Evolutionary conservation across 2,329 filamentous ascomycete species (phyloP), one percentile per base, ranked within the genome.

Genomic region (Chrysoporthe deuterocubensis): DNA sequence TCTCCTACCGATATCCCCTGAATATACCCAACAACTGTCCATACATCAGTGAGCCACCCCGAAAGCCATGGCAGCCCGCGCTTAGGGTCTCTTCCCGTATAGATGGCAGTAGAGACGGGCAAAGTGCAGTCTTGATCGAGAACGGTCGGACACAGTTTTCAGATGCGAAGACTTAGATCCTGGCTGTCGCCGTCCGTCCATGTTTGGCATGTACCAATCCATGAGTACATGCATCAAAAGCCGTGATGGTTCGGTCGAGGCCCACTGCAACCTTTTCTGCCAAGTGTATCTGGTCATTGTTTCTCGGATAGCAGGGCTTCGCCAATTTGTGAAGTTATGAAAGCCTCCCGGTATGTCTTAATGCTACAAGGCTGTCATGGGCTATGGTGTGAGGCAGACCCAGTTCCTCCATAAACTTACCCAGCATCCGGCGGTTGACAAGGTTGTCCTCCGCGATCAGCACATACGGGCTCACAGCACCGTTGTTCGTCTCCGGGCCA

Each of bases 181-280:
- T 78, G 11, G 78, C 77, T 9, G 84, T 87, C 0, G 83, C 79
- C 26, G 76, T 0, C 83, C 83, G 70, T 87, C 81, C 71, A 88
- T 82, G 4, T 87, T 77, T 0, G 85, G 85, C 86, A 88, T 88
- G 74, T 79, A 83, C 7, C 87, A 81, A 70, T 88, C 85, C 79
- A 81, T 81, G 1, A 81, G 72, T 2, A 81, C 70, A 34, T 75
- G 78, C 61, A 78, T 76, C 50, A 80, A 81, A 66, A 44, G 70
- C 58, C 7, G 64, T 16, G 1, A 18, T n/a, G 8, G 60, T 26
- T 16, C 32, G 64, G 16, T 70, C 72, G 71, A 52, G 72, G 67
- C n/a, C 18, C 8, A 9, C 3, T 2, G n/a, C n/a, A 3, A 21
- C 18, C 44, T n/a, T 48, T n/a, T 7, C 18, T n/a, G 5, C 4